Conservation (phyloP, 2,329 filamentous ascomycete species). For the Exophiala dermatitidis region DNA sequence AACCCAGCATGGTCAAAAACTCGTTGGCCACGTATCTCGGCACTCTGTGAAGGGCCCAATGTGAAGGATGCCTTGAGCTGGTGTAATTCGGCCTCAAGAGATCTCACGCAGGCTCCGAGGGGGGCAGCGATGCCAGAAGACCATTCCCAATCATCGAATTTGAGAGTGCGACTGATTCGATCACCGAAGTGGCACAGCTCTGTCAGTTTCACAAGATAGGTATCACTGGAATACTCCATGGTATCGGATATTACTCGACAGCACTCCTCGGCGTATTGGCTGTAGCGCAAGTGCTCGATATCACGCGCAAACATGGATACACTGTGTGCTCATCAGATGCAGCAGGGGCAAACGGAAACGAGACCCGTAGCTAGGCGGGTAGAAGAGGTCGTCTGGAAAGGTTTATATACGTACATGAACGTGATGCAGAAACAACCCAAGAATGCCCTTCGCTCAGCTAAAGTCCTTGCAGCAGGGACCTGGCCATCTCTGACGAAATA, state of each 20-base stretch:
- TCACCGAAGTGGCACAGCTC: constrained; percentile 47
- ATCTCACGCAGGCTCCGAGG: constrained; percentile 34
- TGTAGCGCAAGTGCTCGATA: constrained; percentile 47
- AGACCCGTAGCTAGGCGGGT: background rate
- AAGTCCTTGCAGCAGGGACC: constrained; percentile 25
- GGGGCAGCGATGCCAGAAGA: constrained; percentile 17
- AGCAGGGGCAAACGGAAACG: background rate
- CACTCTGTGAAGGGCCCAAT: background rate
- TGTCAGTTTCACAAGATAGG: constrained; percentile 42
- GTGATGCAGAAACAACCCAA: constrained; percentile 41
- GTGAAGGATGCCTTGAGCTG: constrained; percentile 20
- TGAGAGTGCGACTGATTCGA: constrained; percentile 37
- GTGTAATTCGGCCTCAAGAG: constrained; percentile 40
- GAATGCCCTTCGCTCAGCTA: constrained; percentile 41
- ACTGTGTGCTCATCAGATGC: constrained; percentile 1
- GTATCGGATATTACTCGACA: constrained; percentile 40
- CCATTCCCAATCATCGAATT: constrained; percentile 20
- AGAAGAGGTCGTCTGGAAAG: background rate
- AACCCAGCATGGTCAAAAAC: constrained; percentile 20
- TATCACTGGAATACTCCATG: constrained; percentile 44
- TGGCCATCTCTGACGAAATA: background rate
- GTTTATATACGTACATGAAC: constrained; percentile 32
- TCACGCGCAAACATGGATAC: constrained; percentile 34
- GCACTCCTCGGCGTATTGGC: constrained; percentile 48
- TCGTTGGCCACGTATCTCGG: background rate